phyloP scores from a whole-genome alignment of 2,329 filamentous ascomycete genomes.

The Dactylonectria estremocensis region DNA sequence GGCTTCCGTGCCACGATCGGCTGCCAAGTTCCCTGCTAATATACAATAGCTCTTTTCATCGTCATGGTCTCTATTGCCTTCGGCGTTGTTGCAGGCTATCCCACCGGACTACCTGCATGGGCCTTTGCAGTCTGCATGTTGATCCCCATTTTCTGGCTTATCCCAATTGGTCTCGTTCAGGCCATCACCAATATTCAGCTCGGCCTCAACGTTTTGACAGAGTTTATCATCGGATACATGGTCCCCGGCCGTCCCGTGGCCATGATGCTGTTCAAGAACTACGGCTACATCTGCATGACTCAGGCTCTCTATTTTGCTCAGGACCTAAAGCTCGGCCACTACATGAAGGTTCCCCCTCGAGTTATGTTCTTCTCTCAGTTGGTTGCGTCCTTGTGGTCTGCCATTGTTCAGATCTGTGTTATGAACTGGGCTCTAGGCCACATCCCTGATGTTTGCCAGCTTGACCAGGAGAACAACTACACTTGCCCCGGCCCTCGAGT shows the following conservation, averaged over 20 bases:
- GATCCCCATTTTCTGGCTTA: conserved; percentile 71
- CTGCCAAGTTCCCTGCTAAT: conserved; percentile 28
- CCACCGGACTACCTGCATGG: conserved; percentile 72
- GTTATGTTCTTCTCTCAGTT: conserved; percentile 74
- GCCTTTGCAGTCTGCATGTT: conserved; percentile 70
- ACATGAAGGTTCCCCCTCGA: conserved; percentile 77
- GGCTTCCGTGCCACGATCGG: conserved; percentile 47
- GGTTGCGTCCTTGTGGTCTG: conserved; percentile 73
- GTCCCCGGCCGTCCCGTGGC: conserved; percentile 78
- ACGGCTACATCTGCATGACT: conserved; percentile 78
- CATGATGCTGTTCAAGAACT: conserved; percentile 86
- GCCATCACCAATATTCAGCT: conserved; percentile 75
- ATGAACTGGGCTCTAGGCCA: conserved; percentile 76
- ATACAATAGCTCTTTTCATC: conserved; percentile 59
- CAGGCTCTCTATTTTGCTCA: conserved; percentile 76
- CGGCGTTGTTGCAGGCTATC: conserved; percentile 68
- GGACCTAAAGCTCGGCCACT: conserved; percentile 78
- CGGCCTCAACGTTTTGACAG: conserved; percentile 80
- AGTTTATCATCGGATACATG: conserved; percentile 82
- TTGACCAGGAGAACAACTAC: conserved; percentile 69
- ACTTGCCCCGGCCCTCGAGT: conserved; percentile 69
- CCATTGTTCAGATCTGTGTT: conserved; percentile 74
- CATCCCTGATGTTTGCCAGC: conserved; percentile 74
- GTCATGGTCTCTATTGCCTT: conserved; percentile 70
- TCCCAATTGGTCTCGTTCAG: conserved; percentile 74